phyloP scores from a whole-genome alignment of 2,329 filamentous ascomycete genomes.

The Botrytis tulipae region DNA sequence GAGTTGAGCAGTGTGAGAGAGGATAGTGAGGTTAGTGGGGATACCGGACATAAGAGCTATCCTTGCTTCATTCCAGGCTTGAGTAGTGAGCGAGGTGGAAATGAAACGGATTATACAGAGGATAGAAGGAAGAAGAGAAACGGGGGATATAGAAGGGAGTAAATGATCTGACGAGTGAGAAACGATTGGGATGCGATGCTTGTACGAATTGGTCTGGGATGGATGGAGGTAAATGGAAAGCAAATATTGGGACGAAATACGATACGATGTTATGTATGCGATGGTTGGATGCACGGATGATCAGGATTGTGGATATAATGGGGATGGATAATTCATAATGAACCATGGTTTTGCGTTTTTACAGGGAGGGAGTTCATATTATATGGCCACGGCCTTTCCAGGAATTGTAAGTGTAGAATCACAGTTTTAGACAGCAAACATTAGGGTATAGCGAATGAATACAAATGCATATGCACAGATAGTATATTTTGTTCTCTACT shows the following conservation, averaged over 20 bases:
- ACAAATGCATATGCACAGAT: not conserved
- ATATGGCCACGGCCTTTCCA: not conserved
- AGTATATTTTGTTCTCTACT: not conserved
- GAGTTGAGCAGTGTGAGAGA: conserved; percentile 28
- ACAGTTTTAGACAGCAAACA: conserved; percentile 1
- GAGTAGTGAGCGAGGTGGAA: conserved; percentile 27
- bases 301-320: not conserved
- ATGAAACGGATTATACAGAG: conserved; percentile 34
- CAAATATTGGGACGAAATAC: conserved; percentile 6
- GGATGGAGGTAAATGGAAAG: not conserved
- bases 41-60: conserved; percentile 40
- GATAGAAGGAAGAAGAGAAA: conserved; percentile 36
- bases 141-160: conserved; percentile 22
- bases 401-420: conserved; percentile 9
- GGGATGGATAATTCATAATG: conserved; percentile 3
- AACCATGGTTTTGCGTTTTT: conserved; percentile 1
- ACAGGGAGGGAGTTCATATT: not conserved
- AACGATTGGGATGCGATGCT: not conserved
- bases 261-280: not conserved
- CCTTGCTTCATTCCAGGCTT: conserved; percentile 39
- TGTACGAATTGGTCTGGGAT: not conserved
- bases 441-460: not conserved
- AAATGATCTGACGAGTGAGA: not conserved
- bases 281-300: not conserved
- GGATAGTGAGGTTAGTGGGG: conserved; percentile 30